Percentiles rank a stretch among this genome's conserved stretches.
These are phyloP conservation scores for Ilyonectria sp. DNA, from an alignment of 2,329 filamentous ascomycete genomes.

Conservation along the genomic window DNA sequence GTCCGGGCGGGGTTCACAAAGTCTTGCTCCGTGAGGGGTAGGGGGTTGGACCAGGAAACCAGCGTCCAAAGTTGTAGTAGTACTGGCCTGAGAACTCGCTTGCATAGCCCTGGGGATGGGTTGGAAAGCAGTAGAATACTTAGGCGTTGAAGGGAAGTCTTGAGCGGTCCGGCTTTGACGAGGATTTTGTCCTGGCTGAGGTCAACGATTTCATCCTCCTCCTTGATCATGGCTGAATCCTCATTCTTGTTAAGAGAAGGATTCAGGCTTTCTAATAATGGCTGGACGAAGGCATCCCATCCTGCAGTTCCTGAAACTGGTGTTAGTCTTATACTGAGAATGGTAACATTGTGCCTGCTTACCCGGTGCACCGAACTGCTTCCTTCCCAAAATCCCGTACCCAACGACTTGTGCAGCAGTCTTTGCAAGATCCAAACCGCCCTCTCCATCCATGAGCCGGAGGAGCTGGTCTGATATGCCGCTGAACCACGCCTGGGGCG, in stretches of 20 bases:
- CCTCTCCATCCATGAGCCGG: slow-evolving; percentile 71
- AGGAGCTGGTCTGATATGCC: slow-evolving; percentile 74
- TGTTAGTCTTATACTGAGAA: slow-evolving; percentile 2
- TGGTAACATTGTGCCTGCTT: slow-evolving; percentile 11
- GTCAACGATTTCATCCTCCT: slow-evolving; percentile 61
- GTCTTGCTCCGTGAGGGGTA: slow-evolving; percentile 52
- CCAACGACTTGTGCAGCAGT: slow-evolving; percentile 57
- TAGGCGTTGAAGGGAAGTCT: slow-evolving; percentile 68
- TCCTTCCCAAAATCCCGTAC: slow-evolving; percentile 77
- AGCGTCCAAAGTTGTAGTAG: slow-evolving; percentile 76
- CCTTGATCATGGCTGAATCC: slow-evolving; percentile 33
- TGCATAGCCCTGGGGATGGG: slow-evolving; percentile 76
- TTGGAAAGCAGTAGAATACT: slow-evolving; percentile 72
- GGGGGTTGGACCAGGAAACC: slow-evolving; percentile 63
- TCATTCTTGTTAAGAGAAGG: slow-evolving; percentile 51
- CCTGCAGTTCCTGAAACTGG: slow-evolving; percentile 64
- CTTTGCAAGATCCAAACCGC: slow-evolving; percentile 53
- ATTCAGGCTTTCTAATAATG: slow-evolving; percentile 68
- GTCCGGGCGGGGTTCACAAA: slow-evolving; percentile 63
- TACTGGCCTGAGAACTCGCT: slow-evolving; percentile 71
- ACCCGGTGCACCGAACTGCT: slow-evolving; percentile 75
- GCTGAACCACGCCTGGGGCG: slow-evolving; percentile 71
- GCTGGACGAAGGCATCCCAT: slow-evolving; percentile 74
- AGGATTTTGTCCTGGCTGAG: slow-evolving; percentile 61
- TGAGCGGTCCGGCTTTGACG: slow-evolving; percentile 64